Conservation (phyloP, 169 alveolate genomes). For the Plasmodium ovale region DNA sequence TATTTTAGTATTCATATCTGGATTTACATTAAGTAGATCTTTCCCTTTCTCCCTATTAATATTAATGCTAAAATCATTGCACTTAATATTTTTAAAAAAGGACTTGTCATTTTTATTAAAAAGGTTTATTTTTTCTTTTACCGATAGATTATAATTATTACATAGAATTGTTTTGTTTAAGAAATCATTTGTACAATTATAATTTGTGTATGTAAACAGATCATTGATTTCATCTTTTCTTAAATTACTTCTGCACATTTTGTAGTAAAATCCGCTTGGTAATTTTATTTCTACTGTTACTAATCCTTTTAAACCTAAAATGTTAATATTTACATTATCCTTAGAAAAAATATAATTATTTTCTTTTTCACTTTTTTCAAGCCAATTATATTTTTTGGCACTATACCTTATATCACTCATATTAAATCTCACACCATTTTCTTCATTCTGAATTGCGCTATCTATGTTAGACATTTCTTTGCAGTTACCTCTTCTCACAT, state of each 20-base stretch:
- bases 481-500: not conserved
- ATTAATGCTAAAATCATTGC: constrained; percentile 21
- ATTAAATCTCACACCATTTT: constrained; percentile 19
- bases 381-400: constrained; percentile 42
- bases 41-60: not conserved
- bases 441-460: constrained; percentile 15
- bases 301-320: constrained; percentile 49
- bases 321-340: constrained; percentile 43
- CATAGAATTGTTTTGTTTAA: constrained; percentile 27
- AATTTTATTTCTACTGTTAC: constrained; percentile 33
- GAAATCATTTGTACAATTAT: constrained; percentile 10
- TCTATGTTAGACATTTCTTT: constrained; percentile 15
- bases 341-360: constrained; percentile 28
- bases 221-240: constrained; percentile 29
- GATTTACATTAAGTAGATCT: not conserved
- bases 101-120: constrained; percentile 47
- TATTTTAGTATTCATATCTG: constrained; percentile 5
- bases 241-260: constrained; percentile 48
- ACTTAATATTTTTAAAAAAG: constrained; percentile 11
- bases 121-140: constrained; percentile 45
- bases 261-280: constrained; percentile 36
- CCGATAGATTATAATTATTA: constrained; percentile 37
- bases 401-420: constrained; percentile 30
- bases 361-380: constrained; percentile 16
- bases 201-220: constrained; percentile 3